Base-by-base conservation (phyloP, 2,329 filamentous ascomycete genomes). In the Dendrostoma leiphaemia region DNA sequence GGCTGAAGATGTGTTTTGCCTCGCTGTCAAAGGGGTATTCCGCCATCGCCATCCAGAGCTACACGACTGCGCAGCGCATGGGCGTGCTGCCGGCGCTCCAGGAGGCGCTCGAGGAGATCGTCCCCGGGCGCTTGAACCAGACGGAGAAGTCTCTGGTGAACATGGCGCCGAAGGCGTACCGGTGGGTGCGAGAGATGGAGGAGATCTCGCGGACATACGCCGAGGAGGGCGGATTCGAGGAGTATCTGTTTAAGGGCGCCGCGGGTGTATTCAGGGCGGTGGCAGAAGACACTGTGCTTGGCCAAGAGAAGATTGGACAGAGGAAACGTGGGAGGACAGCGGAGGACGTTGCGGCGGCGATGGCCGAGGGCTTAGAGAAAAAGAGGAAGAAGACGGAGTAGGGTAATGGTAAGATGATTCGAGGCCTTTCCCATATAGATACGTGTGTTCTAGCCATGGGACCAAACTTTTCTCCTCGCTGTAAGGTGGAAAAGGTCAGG, bases 101-200 rank as follows among this genome's bases (percentile, higher is more conserved):
- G 55, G 67, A 68, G 9, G 81, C 88, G 59, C 68, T 91, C 51
- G 68, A 72, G 12, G 67, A 70, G 9, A 72, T 78, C 54, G 72
- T 74, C 46, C 83, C 86, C 0, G 65, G 63, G 2, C 69, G 74
- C 32, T 73, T 75, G 13, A 66, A 71, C 24, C 65, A 69, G 47
- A 81, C 77, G 0, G 77, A 82, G 61, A 73, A 65, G 29, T 72
- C 61, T 9, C 53, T 66, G 26, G 72, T 79, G 4, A 72, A 68
- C 13, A 88, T 91, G 80, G 78, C 86, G 23, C 82, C 84, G 7
- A 92, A 91, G 71, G 88, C 89, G 17, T 91, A 91, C 67, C 75
- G 89, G 10, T 92, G 88, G 88, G 84, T 90, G 0, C 74, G 78
- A 31, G 88, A 91, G 74, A 91, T 92, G 88, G 79, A 85, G 61